Base-by-base conservation (phyloP, 1,284 basidiomycete species). In the Puccinia novopanici region DNA sequence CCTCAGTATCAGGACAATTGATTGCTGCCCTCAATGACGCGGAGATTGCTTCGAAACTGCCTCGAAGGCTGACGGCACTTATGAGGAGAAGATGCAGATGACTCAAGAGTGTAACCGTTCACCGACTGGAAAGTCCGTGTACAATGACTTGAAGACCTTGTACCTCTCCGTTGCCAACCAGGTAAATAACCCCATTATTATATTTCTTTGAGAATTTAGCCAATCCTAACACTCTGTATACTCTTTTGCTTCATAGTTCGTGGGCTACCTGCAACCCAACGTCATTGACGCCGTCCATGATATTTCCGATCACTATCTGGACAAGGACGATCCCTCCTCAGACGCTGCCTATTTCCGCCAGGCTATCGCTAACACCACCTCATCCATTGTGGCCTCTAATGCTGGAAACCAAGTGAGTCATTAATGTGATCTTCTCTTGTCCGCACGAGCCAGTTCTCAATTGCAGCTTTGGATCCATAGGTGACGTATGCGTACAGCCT, bases 131-230 rank as follows among this genome's bases (percentile, higher is more conserved):
- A 67, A 74, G 30, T 80, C 78, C 8, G 70, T 73, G 12, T 80
- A 80, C 52, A 74, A 63, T 10, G 78, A 80, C n/a, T 54, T 80
- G 48, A 80, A 74, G 40, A 73, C 78, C 4, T 52, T 80, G 30
- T 80, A 80, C 50, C 54, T 80, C 12, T 73, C 78, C n/a, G 48
- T 80, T 24, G 67, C 70, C 59, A 80, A 80, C 22, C 78, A 80
- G 61, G 78, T 73, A 54, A 6, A 10, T 78, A 5, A 34, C 34
- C 34, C 45, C 17, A 2, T 13, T 48, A 48, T 6, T 48, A 48
- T 6, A 22, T 52, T 40, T 45, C 0, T 24, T 22, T 24, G 15
- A 17, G 34, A 13, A 17, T 54, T 2, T n/a, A 12, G 2, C 15
- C 15, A 54, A 45, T 22, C 34, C 5, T 67, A 15, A 27, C 40